phyloP scores from a whole-genome alignment of 371 early-diverging fungal species.

The Umbelopsis sp. region DNA sequence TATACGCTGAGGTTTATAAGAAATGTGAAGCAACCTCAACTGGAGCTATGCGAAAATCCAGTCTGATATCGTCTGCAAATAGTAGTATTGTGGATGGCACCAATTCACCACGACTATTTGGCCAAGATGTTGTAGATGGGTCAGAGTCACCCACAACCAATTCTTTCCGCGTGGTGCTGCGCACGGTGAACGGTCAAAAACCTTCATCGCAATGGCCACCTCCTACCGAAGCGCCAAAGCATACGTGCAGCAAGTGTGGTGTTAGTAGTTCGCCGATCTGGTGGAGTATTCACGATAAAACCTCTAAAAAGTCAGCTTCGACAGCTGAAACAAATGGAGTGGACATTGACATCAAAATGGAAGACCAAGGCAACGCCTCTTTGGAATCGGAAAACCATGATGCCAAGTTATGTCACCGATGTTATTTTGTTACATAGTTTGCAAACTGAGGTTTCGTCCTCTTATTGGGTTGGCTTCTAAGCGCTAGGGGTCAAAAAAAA shows the following conservation, averaged over 20 bases:
- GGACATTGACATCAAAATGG: conserved; percentile 19
- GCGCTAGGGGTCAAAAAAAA: neutral
- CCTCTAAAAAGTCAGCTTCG: neutral
- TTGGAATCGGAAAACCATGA: neutral
- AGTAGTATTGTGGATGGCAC: neutral
- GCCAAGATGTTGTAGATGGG: neutral
- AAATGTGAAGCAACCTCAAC: conserved; percentile 34
- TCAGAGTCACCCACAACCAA: conserved; percentile 18
- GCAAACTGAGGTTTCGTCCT: neutral
- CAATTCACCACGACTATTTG: neutral
- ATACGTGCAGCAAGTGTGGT: conserved; percentile 35
- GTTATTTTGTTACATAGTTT: conserved; percentile 6
- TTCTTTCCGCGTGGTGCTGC: conserved; percentile 8
- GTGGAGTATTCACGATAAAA: conserved; percentile 31
- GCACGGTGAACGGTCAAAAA: conserved; percentile 11
- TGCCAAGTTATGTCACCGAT: conserved; percentile 5
- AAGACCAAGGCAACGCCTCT: neutral
- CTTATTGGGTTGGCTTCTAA: neutral
- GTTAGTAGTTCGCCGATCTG: conserved; percentile 44
- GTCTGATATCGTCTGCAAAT: conserved; percentile 13
- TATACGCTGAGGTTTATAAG: conserved; percentile 36
- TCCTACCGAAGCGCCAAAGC: neutral
- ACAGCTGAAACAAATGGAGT: conserved; percentile 8
- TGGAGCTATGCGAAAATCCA: conserved; percentile 38
- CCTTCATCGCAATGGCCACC: conserved; percentile 18